Percentiles rank a stretch among this genome's conserved stretches.
Conservation (phyloP, 2,329 filamentous ascomycete genomes). For the Sordariomycetes sp. region DNA sequence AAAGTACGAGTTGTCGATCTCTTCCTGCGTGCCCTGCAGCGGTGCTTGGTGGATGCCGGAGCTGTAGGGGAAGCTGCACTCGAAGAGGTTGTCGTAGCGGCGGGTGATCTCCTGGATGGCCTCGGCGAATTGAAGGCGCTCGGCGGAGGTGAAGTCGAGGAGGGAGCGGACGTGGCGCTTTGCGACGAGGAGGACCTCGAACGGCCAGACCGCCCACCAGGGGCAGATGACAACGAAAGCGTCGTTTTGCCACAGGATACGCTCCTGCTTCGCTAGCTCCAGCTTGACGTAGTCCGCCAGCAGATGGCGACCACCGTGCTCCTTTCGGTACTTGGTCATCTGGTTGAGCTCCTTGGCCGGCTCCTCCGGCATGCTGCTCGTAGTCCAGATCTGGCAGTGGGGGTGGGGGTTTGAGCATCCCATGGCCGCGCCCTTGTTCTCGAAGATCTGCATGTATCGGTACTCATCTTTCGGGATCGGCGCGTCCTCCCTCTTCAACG, state of each 20-base stretch:
- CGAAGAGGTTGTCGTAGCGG: constrained; percentile 93
- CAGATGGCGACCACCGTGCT: constrained; percentile 66
- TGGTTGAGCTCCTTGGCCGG: constrained; percentile 70
- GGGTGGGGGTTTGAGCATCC: constrained; percentile 98
- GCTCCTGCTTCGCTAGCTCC: constrained; percentile 72
- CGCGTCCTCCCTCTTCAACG: constrained; percentile 23
- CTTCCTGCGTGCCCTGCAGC: constrained; percentile 69
- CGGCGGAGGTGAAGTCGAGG: constrained; percentile 66
- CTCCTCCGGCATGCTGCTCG: constrained; percentile 84
- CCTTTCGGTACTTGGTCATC: constrained; percentile 65
- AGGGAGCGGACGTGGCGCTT: constrained; percentile 78
- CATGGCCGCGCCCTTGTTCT: constrained; percentile 98
- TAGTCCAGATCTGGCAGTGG: constrained; percentile 95
- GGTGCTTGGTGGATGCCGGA: constrained; percentile 96
- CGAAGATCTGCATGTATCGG: constrained; percentile 98
- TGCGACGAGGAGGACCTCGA: constrained; percentile 83
- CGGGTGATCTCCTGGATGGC: constrained; percentile 80
- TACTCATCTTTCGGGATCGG: constrained; percentile 62
- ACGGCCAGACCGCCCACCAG: constrained; percentile 98
- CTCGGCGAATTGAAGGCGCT: constrained; percentile 69
- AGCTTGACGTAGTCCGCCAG: constrained; percentile 80
- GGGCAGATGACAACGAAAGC: constrained; percentile 82
- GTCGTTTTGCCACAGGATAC: constrained; percentile 81
- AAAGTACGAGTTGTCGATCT: constrained; percentile 80
- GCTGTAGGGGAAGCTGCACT: constrained; percentile 93